A percentile compares a stretch with the other conserved stretches of the same genome.
These are phyloP conservation scores for Beauveria bassiana DNA, from an alignment of 2,329 filamentous ascomycete species.

Conservation along the genomic window DNA sequence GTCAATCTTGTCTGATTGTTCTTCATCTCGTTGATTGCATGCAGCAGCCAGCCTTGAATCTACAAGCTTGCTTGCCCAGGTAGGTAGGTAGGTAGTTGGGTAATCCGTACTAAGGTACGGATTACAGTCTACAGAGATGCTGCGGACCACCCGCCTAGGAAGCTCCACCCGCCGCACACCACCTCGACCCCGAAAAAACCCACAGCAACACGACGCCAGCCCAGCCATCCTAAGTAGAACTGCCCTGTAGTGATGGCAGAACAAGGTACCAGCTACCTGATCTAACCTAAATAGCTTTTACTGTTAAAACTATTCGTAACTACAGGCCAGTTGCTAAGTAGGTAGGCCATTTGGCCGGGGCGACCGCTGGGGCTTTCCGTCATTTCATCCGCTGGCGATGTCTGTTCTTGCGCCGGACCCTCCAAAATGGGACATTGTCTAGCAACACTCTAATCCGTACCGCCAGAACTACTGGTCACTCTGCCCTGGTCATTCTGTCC, in stretches of 20 bases:
- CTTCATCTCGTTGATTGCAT: neutral
- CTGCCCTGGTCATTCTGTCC: too few relatives aligned
- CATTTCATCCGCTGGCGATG: neutral
- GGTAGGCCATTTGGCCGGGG: too few relatives aligned
- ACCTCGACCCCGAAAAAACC: neutral
- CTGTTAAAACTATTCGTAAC: too few relatives aligned
- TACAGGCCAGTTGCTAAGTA: neutral
- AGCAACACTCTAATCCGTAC: neutral
- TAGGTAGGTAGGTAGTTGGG: neutral
- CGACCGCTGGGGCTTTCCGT: too few relatives aligned
- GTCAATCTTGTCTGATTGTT: neutral
- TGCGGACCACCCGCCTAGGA: constrained; percentile 3
- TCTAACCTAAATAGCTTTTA: too few relatives aligned
- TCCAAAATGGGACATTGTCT: neutral
- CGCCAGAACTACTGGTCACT: too few relatives aligned
- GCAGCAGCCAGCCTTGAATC: too few relatives aligned
- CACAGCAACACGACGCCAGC: neutral
- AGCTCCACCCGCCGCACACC: constrained; percentile 5
- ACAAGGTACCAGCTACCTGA: too few relatives aligned
- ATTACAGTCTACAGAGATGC: neutral
- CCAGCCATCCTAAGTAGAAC: neutral
- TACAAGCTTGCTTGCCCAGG: neutral
- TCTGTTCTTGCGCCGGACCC: neutral
- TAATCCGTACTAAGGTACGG: too few relatives aligned
- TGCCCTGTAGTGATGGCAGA: too few relatives aligned